Evolutionary conservation across 148 eudicot species (phyloP).

Genomic region (Talinum fruticosum): DNA sequence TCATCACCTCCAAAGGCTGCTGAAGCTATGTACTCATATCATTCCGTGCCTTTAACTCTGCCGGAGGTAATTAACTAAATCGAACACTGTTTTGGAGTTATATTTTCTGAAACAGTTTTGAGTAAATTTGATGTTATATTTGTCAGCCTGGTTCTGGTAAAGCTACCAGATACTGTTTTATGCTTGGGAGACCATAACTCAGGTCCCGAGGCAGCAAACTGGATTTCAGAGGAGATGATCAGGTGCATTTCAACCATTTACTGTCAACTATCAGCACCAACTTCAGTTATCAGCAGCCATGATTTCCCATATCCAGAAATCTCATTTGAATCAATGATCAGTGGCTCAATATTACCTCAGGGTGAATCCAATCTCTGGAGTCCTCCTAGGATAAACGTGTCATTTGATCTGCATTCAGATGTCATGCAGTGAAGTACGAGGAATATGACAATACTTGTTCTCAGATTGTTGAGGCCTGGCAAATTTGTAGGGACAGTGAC

Average conservation of each 20-base stretch:
- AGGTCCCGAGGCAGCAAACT: slow-evolving; percentile 51
- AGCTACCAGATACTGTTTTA: slow-evolving; percentile 26
- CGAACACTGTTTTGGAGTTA: neutral
- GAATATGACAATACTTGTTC: slow-evolving; percentile 53
- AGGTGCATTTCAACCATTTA: slow-evolving; percentile 60
- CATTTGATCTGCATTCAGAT: slow-evolving; percentile 34
- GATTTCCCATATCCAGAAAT: slow-evolving; percentile 41
- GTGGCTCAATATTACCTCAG: slow-evolving; percentile 37
- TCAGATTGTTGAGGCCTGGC: slow-evolving; percentile 50
- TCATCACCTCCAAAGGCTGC: slow-evolving; percentile 33
- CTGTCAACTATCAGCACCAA: slow-evolving; percentile 53
- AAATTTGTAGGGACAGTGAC: slow-evolving; percentile 45
- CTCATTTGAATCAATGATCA: slow-evolving; percentile 39
- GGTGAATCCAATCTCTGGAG: slow-evolving; percentile 35
- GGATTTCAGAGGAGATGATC: slow-evolving; percentile 80
- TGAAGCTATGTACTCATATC: slow-evolving; percentile 48
- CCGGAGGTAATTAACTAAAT: slow-evolving; percentile 52
- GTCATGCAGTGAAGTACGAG: slow-evolving; percentile 34
- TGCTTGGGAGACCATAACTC: slow-evolving; percentile 42
- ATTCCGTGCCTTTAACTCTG: slow-evolving; percentile 70
- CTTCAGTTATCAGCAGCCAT: slow-evolving; percentile 31
- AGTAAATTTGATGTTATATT: neutral
- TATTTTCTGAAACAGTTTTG: neutral
- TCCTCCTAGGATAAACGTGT: slow-evolving; percentile 38
- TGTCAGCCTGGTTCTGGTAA: slow-evolving; percentile 38